A percentile compares a stretch with the other conserved stretches of the same genome.
Evolutionary conservation across 805 yeast genomes (phyloP).

Genomic region (Candida anglica): DNA sequence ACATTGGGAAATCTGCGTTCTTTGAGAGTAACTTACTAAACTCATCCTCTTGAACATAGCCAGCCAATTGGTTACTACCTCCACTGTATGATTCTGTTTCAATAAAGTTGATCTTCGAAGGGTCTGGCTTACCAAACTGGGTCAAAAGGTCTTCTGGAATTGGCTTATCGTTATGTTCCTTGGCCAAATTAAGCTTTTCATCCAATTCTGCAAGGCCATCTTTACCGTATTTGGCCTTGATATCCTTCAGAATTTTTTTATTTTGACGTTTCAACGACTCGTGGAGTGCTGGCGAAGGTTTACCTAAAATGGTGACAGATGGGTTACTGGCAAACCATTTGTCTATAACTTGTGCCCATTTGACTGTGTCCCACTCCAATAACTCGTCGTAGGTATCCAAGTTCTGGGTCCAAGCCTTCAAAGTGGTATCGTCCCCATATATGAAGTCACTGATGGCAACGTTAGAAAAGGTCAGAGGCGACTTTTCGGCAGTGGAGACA

Average conservation of each 20-base stretch:
- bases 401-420: slow-evolving; percentile 51
- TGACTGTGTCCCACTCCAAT: slow-evolving; percentile 52
- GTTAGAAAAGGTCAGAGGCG: slow-evolving; percentile 56
- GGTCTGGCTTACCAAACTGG: slow-evolving; percentile 68
- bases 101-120: slow-evolving; percentile 69
- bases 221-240: slow-evolving; percentile 51
- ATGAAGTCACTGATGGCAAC: slow-evolving; percentile 75
- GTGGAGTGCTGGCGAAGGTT: slow-evolving; percentile 65
- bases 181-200: slow-evolving; percentile 56
- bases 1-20: slow-evolving; percentile 50
- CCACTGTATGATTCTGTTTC: slow-evolving; percentile 61
- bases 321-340: slow-evolving; percentile 55
- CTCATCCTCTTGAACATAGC: not conserved
- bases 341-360: slow-evolving; percentile 63
- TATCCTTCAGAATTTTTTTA: slow-evolving; percentile 43
- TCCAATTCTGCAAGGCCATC: slow-evolving; percentile 55
- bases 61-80: slow-evolving; percentile 23
- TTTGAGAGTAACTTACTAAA: slow-evolving; percentile 26
- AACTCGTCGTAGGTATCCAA: slow-evolving; percentile 59
- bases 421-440: slow-evolving; percentile 70
- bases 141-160: slow-evolving; percentile 68
- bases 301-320: slow-evolving; percentile 63
- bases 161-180: slow-evolving; percentile 62
- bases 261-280: slow-evolving; percentile 47
- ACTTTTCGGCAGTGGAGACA: slow-evolving; percentile 58